These are phyloP conservation scores for Boletus hoseneyae DNA, from an alignment of 1,284 basidiomycete species.

Conservation along the genomic window DNA sequence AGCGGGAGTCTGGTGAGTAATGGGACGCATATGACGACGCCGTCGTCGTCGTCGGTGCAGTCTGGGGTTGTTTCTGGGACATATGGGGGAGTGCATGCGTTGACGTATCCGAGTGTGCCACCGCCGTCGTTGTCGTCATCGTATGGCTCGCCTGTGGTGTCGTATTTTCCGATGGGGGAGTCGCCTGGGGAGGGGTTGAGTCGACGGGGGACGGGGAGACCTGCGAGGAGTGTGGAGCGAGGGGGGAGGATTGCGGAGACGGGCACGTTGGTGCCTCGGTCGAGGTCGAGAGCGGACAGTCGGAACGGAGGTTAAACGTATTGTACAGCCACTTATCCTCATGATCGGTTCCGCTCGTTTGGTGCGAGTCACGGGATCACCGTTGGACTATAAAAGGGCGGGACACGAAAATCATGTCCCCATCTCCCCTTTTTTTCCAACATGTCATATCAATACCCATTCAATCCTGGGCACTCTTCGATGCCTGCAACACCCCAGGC, in stretches of 20 bases:
- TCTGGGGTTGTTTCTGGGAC: constrained; percentile 31
- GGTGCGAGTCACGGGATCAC: constrained; percentile 22
- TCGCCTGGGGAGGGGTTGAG: constrained; percentile 53
- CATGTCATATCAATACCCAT: constrained; percentile 40
- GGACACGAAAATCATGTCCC: constrained; percentile 1
- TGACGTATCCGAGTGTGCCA: constrained; percentile 64
- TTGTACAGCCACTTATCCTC: too few relatives aligned
- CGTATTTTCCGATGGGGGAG: constrained; percentile 44
- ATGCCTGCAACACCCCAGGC: constrained; percentile 33
- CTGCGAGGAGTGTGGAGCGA: constrained; percentile 46
- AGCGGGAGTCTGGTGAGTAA: constrained; percentile 51
- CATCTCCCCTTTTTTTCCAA: constrained; percentile 25
- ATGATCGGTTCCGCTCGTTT: constrained; percentile 18
- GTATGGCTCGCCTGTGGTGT: constrained; percentile 57
- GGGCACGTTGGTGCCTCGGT: constrained; percentile 50
- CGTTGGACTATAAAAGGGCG: constrained; percentile 28
- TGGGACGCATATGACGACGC: constrained; percentile 61
- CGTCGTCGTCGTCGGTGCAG: constrained; percentile 55
- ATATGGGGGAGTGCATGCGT: constrained; percentile 28
- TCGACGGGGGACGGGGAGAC: constrained; percentile 47
- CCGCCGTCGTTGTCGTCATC: constrained; percentile 67
- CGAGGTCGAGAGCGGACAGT: constrained; percentile 42
- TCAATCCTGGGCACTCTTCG: constrained; percentile 34
- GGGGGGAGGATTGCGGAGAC: constrained; percentile 65
- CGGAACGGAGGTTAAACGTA: too few relatives aligned